Base-by-base conservation (phyloP, 1,284 basidiomycete genomes). In the Apiotrichum sp. region DNA sequence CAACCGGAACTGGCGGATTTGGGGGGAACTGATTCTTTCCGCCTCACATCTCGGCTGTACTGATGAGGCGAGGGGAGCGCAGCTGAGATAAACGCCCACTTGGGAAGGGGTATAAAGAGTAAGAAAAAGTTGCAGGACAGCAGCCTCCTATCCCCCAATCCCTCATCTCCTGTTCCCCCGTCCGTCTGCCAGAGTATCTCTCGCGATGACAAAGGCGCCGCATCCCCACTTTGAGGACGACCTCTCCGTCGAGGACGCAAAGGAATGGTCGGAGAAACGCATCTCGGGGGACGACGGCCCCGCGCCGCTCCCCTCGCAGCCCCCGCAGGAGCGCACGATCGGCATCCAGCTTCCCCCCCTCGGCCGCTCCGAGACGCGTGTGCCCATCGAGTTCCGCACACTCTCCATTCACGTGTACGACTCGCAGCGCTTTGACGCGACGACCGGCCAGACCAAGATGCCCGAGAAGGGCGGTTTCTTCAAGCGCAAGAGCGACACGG, bases 391-490 rank as follows among this genome's bases (percentile, higher is more conserved):
- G 44, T 56, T 34, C 45, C 54, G 72, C 41, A 74, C 71, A 3
- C 65, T 74, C 22, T 72, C 71, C 3, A 69, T 74, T 16, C 66
- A 71, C 40, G 68, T 74, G 6, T 64, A 67, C 32, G 69, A 74
- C 39, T 63, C 71, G 13, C 67, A 69, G 43, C 64, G 61, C 7
- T 51, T 56, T 32, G 54, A 56, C 31, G 11, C 48, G n/a, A 32
- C 22, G 2, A 45, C 47, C 10, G 40, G 39, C 22, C 32, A 35
- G 31, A 22, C 33, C 16, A 5, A 36, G 31, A 3, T n/a, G 14
- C n/a, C 42, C 8, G 31, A 46, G 36, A 34, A 33, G 13, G 16
- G 40, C n/a, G 10, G 9, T 11, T 50, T 51, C 33, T 46, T 29
- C 22, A 10, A 35, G 46, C 47, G 55, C 34, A 36, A 55, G 16